phyloP scores from a whole-genome alignment of 179 eudicot genomes.

The Dionaea muscipula region DNA sequence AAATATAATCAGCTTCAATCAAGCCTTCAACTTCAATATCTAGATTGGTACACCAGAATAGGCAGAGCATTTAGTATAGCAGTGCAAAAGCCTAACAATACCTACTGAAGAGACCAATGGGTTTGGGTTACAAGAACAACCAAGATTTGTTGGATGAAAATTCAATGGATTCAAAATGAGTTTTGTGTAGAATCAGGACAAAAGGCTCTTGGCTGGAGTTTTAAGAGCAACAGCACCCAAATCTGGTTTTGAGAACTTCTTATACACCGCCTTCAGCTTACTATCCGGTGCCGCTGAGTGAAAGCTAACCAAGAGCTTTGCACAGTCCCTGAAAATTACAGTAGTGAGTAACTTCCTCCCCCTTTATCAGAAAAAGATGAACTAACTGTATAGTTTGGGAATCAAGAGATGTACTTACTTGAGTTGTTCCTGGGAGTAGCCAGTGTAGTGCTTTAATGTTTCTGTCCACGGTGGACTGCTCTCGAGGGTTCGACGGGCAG shows the following conservation, averaged over 20 bases:
- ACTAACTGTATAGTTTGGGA: background rate
- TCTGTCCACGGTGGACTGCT: slow-evolving; percentile 54
- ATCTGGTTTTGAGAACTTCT: slow-evolving; percentile 43
- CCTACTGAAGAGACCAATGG: too few species aligned
- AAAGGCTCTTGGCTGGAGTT: slow-evolving; percentile 29
- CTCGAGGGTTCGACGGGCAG: slow-evolving; percentile 41
- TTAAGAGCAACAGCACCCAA: slow-evolving; percentile 53
- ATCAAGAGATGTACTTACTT: slow-evolving; percentile 18
- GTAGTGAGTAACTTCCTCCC: background rate
- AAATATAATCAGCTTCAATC: too few species aligned
- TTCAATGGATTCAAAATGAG: too few species aligned
- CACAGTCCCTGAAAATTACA: slow-evolving; percentile 41
- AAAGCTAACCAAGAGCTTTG: slow-evolving; percentile 36
- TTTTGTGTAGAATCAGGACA: too few species aligned
- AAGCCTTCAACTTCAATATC: too few species aligned
- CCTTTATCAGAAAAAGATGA: background rate
- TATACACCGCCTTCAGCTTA: slow-evolving; percentile 47
- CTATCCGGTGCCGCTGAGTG: slow-evolving; percentile 27
- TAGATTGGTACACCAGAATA: too few species aligned
- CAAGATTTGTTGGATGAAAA: too few species aligned
- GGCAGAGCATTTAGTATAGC: too few species aligned
- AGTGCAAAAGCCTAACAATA: too few species aligned
- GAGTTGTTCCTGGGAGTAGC: slow-evolving; percentile 46
- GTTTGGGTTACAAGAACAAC: too few species aligned
- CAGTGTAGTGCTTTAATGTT: slow-evolving; percentile 58